Conservation (phyloP, 2,329 filamentous ascomycete species). For the Ophiostoma ips region DNA sequence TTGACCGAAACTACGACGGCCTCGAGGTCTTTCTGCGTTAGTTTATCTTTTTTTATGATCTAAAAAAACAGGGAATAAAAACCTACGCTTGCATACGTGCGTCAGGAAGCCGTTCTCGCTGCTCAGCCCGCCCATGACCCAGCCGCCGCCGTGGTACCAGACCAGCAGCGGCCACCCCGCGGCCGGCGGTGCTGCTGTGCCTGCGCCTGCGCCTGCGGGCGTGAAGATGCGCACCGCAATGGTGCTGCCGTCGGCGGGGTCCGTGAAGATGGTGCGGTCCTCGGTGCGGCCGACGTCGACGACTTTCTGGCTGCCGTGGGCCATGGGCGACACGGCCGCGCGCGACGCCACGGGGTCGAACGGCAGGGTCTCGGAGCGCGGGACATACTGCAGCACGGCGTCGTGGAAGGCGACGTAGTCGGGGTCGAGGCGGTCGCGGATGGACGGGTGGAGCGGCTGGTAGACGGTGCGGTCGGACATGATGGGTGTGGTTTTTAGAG, state of each 20-base stretch:
- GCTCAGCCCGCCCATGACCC: slow-evolving; percentile 43
- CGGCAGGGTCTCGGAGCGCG: slow-evolving; percentile 18
- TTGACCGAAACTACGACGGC: slow-evolving; percentile 7
- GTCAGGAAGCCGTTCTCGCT: slow-evolving; percentile 43
- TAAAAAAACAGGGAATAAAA: neutral
- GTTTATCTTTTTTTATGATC: neutral
- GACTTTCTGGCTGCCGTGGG: slow-evolving; percentile 1
- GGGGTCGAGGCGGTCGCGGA: slow-evolving; percentile 22
- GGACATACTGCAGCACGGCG: slow-evolving; percentile 22
- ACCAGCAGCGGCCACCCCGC: slow-evolving; percentile 41
- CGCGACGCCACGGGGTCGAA: slow-evolving; percentile 1
- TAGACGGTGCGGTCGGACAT: slow-evolving; percentile 1
- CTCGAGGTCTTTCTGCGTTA: neutral
- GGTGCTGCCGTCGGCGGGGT: slow-evolving; percentile 26
- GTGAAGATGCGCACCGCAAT: slow-evolving; percentile 32
- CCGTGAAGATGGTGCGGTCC: slow-evolving; percentile 25
- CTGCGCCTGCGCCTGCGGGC: slow-evolving; percentile 30
- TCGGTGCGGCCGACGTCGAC: slow-evolving; percentile 28
- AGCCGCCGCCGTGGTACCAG: slow-evolving; percentile 45
- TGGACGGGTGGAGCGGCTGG: slow-evolving; percentile 22
- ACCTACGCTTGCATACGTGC: slow-evolving; percentile 28
- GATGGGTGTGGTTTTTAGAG: neutral
- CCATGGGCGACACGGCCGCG: slow-evolving; percentile 3
- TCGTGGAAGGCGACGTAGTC: slow-evolving; percentile 26
- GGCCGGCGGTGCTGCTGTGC: slow-evolving; percentile 21